Conservation (phyloP, 2,329 filamentous ascomycete genomes). For the Penicillium sp. region DNA sequence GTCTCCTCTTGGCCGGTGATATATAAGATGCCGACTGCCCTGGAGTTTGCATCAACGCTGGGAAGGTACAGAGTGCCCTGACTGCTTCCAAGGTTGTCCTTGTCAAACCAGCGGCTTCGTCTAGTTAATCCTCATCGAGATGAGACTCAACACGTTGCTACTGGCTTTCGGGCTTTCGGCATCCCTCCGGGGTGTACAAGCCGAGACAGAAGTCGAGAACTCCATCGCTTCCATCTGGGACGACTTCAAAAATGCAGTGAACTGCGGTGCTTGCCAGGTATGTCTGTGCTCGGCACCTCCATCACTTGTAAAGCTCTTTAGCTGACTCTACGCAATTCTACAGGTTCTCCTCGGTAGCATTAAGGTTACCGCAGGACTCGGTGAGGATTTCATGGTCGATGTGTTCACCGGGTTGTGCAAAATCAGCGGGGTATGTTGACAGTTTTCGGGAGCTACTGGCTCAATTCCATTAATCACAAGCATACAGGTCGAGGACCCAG, state of each 20-base stretch:
- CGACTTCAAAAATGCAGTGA: constrained; percentile 26
- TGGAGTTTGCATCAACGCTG: too few relatives aligned
- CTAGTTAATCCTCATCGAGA: neutral
- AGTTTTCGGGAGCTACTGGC: neutral
- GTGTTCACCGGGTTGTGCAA: constrained; percentile 33
- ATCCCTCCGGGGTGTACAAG: constrained; percentile 7
- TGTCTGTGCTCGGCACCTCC: neutral
- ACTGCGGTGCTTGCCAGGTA: constrained; percentile 30
- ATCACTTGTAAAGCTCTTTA: neutral
- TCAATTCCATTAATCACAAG: neutral
- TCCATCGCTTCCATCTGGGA: constrained; percentile 22
- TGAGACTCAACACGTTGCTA: constrained; percentile 13
- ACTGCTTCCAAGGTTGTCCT: neutral
- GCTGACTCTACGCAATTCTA: neutral
- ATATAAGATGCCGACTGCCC: neutral
- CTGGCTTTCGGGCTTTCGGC: constrained; percentile 6
- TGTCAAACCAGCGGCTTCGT: neutral
- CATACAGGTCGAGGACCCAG: constrained; percentile 42
- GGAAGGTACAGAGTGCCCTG: neutral
- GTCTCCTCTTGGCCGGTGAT: neutral
- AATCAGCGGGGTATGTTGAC: constrained; percentile 25
- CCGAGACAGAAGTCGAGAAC: constrained; percentile 7
- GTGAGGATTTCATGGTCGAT: constrained; percentile 37
- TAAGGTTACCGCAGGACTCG: constrained; percentile 39
- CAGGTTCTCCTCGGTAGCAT: constrained; percentile 34